Evolutionary conservation across 225 moss, liverwort and hornwort genomes (phyloP), one percentile per base, ranked within the genome.

Genomic region (Polytrichum formosum): DNA sequence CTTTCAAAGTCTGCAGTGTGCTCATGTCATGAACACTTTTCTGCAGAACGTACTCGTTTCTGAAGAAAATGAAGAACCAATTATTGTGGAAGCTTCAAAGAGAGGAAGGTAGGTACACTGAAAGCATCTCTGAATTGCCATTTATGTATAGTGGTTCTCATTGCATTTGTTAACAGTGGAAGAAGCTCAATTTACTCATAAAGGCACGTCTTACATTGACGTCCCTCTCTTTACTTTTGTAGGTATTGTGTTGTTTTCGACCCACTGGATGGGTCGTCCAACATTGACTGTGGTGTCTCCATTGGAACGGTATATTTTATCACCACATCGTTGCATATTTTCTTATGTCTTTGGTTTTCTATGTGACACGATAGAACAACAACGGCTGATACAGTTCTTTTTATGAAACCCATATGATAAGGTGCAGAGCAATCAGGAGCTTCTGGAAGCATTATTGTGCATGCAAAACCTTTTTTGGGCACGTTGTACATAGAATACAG

Each of bases 211-310:
- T 58, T 58, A 21, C 6, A 58, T 58, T 58, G 7, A 58, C 9
- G 21, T 58, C 6, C 58, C 7, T 21, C 23, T 58, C 21, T 25
- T 9, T 61, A 28, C 19, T 56, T 53, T 26, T 29, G 73, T 74
- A 87, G 90, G 64, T 98, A 98, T 69, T 92, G 94, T 64, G 97
- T 98, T 68, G 97, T 98, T 64, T 98, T 98, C 46, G 97, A 98
- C 75, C 97, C 94, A 29, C 84, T 98, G 55, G 97, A 98, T 87
- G 97, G 97, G 56, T 98, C 97, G 26, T 98, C 97, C 63, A 98
- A 98, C 73, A 98, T 98, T 65, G 97, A 98, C 76, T 98, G 97
- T 65, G 97, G 97, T 64, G 97, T 98, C 65, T 98, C 97, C 67
- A 98, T 98, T 37, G 97, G 97, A 88, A 98, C 97, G 83, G 96